These are phyloP conservation scores for Thecamonas trahens DNA, from an alignment of 78 protist genomes.

Conservation along the genomic window DNA sequence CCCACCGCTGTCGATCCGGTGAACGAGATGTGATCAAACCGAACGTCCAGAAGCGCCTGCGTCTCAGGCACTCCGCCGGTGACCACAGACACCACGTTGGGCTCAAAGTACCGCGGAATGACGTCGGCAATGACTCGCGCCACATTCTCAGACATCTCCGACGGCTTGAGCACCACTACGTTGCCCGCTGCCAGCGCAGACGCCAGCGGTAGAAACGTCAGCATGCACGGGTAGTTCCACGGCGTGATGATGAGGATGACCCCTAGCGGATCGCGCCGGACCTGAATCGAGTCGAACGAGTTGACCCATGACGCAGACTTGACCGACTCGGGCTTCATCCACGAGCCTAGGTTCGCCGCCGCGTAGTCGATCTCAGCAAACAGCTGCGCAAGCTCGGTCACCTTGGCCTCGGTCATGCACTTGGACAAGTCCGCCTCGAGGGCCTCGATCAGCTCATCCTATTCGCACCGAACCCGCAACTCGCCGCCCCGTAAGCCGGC, in stretches of 20 bases:
- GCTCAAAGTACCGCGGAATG: slow-evolving; percentile 23
- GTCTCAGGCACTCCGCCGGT: slow-evolving; percentile 34
- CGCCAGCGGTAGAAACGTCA: slow-evolving; percentile 26
- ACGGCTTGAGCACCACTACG: slow-evolving; percentile 53
- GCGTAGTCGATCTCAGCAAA: not conserved
- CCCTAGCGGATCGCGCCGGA: slow-evolving; percentile 42
- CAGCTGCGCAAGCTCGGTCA: not conserved
- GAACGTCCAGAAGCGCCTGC: slow-evolving; percentile 12
- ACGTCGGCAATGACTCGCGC: not conserved
- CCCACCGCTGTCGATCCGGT: slow-evolving; percentile 59
- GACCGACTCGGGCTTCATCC: not conserved
- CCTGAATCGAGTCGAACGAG: not conserved
- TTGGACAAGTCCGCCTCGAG: not conserved
- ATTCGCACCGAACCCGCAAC: too few relatives aligned
- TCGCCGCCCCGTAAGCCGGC: too few relatives aligned
- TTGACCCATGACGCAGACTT: not conserved
- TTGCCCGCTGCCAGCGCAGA: slow-evolving; percentile 70
- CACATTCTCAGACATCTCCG: slow-evolving; percentile 12
- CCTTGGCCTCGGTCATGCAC: not conserved
- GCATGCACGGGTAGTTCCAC: slow-evolving; percentile 64
- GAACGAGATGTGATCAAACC: slow-evolving; percentile 55
- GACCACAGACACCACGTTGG: slow-evolving; percentile 7
- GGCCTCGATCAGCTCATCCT: not conserved
- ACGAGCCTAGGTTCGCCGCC: not conserved
- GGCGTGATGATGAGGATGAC: slow-evolving; percentile 48